Base-by-base conservation (phyloP, 805 yeast genomes). In the Maudiozyma pseudohumilis region DNA sequence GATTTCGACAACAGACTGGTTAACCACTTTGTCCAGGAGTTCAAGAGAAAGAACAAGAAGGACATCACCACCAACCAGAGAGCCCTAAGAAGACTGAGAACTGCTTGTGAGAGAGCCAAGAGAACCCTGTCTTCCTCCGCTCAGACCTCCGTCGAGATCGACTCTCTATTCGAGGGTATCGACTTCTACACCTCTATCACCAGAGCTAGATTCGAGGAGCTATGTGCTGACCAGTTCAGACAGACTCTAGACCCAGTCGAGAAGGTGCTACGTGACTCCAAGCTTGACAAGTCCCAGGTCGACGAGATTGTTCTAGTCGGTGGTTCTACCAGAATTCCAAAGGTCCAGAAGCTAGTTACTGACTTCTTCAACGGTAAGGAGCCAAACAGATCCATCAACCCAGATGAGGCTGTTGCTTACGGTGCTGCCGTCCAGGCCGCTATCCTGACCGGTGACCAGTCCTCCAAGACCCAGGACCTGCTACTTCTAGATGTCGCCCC, bases 401-500 rank as follows among this genome's bases (percentile, higher is more conserved):
- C 96, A 57, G 96, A 88, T 75, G 96, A 87, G 75, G 96, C 96
- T 63, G 96, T 87, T 68, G 96, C 96, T 60, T 87, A 87, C 74
- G 96, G 96, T 81, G 96, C 96, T 52, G 96, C 96, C 52, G 96
- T 87, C 55, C 96, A 87, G 74, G 96, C 96, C 55, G 96, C 96
- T 55, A 87, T 88, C 62, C 77, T 88, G 64, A 78, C 96, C 49
- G 97, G 97, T 74, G 96, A 88, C 70, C 77, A 92, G 53, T 87
- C 96, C 35, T 83, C 95, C 48, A 88, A 88, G 85, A 89, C 96
- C 50, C 96, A 89, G 74, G 97, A 88, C 66, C 74, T 88, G 66
- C 76, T 92, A 64, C 78, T 89, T 64, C 81, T 92, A 66, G 98
- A 89, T 78, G 98, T 89, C 68, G 95, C 96, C 64, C 97, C 98